These are phyloP conservation scores for Paragyromitra xinjiangensis DNA, from an alignment of 495 filamentous ascomycete species.

Conservation along the genomic window DNA sequence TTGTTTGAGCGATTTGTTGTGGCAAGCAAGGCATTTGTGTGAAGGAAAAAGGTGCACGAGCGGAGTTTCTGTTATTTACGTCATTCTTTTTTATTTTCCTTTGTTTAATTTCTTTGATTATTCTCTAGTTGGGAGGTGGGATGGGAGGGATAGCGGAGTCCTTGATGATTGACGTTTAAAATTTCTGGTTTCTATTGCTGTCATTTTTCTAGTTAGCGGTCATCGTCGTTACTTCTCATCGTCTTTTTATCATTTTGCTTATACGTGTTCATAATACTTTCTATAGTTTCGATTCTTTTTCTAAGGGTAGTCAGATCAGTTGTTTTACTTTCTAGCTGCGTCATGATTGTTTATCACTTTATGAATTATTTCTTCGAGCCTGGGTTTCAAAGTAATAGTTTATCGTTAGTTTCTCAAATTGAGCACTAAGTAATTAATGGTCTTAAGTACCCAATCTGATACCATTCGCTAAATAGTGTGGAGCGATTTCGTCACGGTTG, in stretches of 20 bases:
- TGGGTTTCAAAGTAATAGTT: background rate
- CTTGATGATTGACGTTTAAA: conserved; percentile 51
- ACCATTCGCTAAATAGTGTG: background rate
- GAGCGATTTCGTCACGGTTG: background rate
- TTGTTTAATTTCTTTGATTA: conserved; percentile 18
- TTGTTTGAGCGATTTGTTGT: conserved; percentile 10
- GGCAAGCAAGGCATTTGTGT: conserved; percentile 14
- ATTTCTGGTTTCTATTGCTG: conserved; percentile 34
- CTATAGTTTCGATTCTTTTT: conserved; percentile 36
- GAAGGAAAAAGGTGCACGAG: conserved; percentile 35
- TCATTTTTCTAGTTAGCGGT: conserved; percentile 42
- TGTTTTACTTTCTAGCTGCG: conserved; percentile 25
- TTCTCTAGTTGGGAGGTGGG: conserved; percentile 34
- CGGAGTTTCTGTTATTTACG: conserved; percentile 15
- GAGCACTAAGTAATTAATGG: conserved; percentile 1
- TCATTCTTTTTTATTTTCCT: conserved; percentile 42
- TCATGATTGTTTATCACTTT: conserved; percentile 10
- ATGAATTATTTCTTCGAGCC: conserved; percentile 3
- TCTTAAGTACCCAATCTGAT: background rate
- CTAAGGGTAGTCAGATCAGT: conserved; percentile 18
- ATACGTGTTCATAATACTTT: conserved; percentile 42
- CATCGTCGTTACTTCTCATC: conserved; percentile 2
- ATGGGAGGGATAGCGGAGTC: conserved; percentile 38
- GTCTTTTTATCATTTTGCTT: conserved; percentile 28
- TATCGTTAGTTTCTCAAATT: background rate